Evolutionary conservation across 169 alveolate species (phyloP).

Genomic region (Plasmodium berghei): DNA sequence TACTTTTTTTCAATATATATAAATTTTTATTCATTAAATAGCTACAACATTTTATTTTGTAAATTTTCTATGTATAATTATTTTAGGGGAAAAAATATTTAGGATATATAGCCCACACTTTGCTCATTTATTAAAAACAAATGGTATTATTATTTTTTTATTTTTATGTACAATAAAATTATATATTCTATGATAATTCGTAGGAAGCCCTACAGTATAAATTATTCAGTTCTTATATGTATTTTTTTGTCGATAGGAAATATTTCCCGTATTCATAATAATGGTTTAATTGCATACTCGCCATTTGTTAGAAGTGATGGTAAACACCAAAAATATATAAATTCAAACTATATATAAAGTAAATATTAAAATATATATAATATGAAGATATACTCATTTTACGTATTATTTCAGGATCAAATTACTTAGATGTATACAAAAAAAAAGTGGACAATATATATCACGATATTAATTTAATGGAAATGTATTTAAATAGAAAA

Average conservation of each 20-base stretch:
- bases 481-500: slow-evolving; percentile 21
- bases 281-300: slow-evolving; percentile 69
- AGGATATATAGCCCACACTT: slow-evolving; percentile 77
- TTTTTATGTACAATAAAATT: not conserved
- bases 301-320: slow-evolving; percentile 78
- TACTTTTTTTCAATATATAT: too few species aligned
- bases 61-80: too few species aligned
- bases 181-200: not conserved
- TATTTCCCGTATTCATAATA: slow-evolving; percentile 39
- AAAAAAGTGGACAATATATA: slow-evolving; percentile 59
- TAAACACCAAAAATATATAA: slow-evolving; percentile 3
- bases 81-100: slow-evolving; percentile 64
- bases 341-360: slow-evolving; percentile 11
- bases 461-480: slow-evolving; percentile 36
- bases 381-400: not conserved
- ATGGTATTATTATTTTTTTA: slow-evolving; percentile 24
- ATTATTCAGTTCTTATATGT: slow-evolving; percentile 9
- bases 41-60: too few species aligned
- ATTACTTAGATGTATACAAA: slow-evolving; percentile 68
- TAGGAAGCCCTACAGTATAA: not conserved
- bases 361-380: slow-evolving; percentile 9
- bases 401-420: slow-evolving; percentile 44
- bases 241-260: slow-evolving; percentile 21
- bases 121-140: slow-evolving; percentile 59
- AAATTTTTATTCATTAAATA: too few species aligned